Conservation (phyloP, 768 basidiomycete genomes). For the Astraeus odoratus region DNA sequence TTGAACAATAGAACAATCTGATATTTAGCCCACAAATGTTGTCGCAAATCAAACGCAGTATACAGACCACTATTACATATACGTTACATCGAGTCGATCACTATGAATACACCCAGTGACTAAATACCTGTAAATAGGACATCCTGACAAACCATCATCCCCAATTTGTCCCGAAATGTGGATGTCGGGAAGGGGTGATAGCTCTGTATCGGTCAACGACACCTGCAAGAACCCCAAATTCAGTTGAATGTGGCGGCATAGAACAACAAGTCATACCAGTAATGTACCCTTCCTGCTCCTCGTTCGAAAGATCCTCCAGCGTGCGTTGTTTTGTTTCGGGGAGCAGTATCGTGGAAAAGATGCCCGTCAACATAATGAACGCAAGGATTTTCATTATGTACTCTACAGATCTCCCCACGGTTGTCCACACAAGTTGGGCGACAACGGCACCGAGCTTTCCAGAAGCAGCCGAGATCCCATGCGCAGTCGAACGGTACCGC, state of each 20-base stretch:
- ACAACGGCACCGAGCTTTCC: constrained; percentile 83
- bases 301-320: constrained; percentile 70
- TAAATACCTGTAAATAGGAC: no score
- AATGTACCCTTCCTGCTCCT: constrained; percentile 59
- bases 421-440: constrained; percentile 74
- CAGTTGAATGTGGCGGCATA: not conserved
- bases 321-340: constrained; percentile 68
- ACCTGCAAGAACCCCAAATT: not conserved
- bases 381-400: constrained; percentile 81
- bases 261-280: constrained; percentile 6
- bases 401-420: constrained; percentile 50
- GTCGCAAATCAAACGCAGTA: no score
- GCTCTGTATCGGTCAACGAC: not conserved
- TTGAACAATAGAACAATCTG: no score
- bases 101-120: no score
- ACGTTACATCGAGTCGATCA: no score
- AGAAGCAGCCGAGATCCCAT: constrained; percentile 77
- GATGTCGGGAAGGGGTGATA: no score
- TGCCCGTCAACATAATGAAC: constrained; percentile 80
- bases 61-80: no score
- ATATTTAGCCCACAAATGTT: no score
- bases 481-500: constrained; percentile 78
- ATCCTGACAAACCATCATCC: no score
- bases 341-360: constrained; percentile 72
- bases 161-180: no score